Base-by-base conservation (phyloP, 306 rosid genomes). In the Rosa persica region DNA sequence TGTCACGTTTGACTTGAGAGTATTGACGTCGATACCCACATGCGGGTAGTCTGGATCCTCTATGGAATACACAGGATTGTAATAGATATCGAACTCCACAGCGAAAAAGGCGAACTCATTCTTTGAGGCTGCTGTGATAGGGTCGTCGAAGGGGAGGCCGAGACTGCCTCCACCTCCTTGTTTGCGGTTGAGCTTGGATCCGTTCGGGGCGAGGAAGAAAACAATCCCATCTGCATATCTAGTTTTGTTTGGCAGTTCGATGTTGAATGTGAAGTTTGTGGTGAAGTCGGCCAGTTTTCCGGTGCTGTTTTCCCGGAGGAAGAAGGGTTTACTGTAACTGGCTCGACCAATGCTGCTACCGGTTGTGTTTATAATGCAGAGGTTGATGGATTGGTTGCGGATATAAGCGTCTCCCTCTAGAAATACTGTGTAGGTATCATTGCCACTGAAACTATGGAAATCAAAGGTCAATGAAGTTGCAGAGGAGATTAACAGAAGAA, bases 221-320 rank as follows among this genome's bases (percentile, higher is more conserved):
- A 8, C 73, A 4, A 69, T 16, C 73, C 52, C 54, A 17, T 40
- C 51, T 22, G 30, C 34, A n/a, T 9, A 42, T 15, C 49, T 2
- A 1, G 72, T 55, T n/a, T 16, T 55, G 51, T 65, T 17, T 36
- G 36, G 43, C 6, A 11, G 5, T 8, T 67, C 16, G 8, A 67
- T 19, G 25, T 8, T 39, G 30, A 67, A 67, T 20, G 49, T 67
- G 71, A 67, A 67, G 40, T n/a, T 20, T 19, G 71, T 19, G 71
- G 13, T 67, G 48, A 67, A 67, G 22, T 67, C 71, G 6, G 30
- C 48, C 1, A 67, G 71, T 67, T 20, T 39, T 67, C 71, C 71
- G 0, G 48, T 67, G 13, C 5, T 2, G 1, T 17, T 9, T 40
- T 39, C 16, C 16, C 1, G 71, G 71, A 67, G 47, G 71, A 67